Conservation (phyloP, 1,139 yeast genomes). For the Yamadazyma buinensis region DNA sequence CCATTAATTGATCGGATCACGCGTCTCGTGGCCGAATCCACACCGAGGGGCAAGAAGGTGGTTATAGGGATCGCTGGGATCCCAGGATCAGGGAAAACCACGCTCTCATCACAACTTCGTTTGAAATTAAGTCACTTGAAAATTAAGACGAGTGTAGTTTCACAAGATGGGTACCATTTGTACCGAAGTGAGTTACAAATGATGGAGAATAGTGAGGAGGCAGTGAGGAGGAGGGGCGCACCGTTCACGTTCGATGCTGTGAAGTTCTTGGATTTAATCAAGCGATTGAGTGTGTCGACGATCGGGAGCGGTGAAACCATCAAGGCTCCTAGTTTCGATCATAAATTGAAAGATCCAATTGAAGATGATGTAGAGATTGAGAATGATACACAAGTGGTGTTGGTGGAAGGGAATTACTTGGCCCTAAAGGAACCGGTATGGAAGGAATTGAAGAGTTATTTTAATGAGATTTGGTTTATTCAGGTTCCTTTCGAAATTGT, state of each 20-base stretch:
- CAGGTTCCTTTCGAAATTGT: conserved; percentile 44
- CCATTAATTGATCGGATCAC: neutral
- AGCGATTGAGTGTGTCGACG: conserved; percentile 15
- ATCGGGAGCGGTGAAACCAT: conserved; percentile 19
- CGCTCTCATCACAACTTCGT: neutral
- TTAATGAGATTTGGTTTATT: conserved; percentile 45
- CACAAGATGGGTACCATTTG: conserved; percentile 81
- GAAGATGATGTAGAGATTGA: conserved; percentile 45
- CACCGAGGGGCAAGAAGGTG: conserved; percentile 16
- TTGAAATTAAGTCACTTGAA: neutral
- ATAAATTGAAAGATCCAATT: conserved; percentile 62
- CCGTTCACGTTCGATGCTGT: conserved; percentile 77
- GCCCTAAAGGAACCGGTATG: conserved; percentile 49
- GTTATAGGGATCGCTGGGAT: conserved; percentile 69
- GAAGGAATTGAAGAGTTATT: conserved; percentile 36
- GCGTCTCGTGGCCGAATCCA: neutral
- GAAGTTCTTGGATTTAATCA: conserved; percentile 25
- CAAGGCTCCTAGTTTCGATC: conserved; percentile 74
- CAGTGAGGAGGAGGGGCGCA: conserved; percentile 71
- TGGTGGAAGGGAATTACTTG: conserved; percentile 67
- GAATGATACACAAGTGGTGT: conserved; percentile 44
- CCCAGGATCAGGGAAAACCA: conserved; percentile 31
- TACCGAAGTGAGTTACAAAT: conserved; percentile 51
- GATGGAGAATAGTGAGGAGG: conserved; percentile 52
- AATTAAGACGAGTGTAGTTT: conserved; percentile 25